A percentile compares a stretch with the other conserved stretches of the same genome.
Conservation (phyloP, 176 grass and related monocot genomes). For the Phragmites australis region DNA sequence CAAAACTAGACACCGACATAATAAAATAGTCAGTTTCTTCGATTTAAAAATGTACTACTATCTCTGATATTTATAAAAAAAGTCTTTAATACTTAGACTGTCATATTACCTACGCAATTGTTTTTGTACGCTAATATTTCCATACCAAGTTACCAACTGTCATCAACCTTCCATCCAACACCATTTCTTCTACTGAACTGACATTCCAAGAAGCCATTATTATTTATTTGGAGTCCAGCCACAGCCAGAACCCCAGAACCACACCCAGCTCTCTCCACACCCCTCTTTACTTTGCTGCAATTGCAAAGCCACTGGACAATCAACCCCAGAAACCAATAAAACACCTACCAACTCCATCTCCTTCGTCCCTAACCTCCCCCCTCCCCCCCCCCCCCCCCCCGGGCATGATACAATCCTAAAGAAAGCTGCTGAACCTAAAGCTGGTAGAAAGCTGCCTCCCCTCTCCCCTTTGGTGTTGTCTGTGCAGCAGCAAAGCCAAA, state of each 20-base stretch:
- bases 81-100: too few relatives aligned
- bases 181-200: background rate
- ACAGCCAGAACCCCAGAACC: background rate
- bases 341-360: conserved; percentile 43
- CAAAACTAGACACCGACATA: too few relatives aligned
- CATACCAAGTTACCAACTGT: background rate
- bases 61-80: too few relatives aligned
- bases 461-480: conserved; percentile 44
- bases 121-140: too few relatives aligned
- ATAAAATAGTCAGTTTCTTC: too few relatives aligned
- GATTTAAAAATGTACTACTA: too few relatives aligned
- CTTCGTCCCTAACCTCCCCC: conserved; percentile 1
- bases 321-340: conserved; percentile 28
- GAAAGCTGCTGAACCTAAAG: conserved; percentile 73
- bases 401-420: conserved; percentile 63
- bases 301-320: background rate
- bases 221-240: background rate
- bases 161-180: background rate
- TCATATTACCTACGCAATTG: too few relatives aligned
- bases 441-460: conserved; percentile 63
- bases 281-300: background rate
- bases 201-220: background rate
- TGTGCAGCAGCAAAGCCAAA: conserved; percentile 47
- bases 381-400: background rate
- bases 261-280: background rate